Evolutionary conservation across 352 stramenopile species (phyloP), one percentile per base, ranked within the genome.

Genomic region (Phytophthora tentaculata): DNA sequence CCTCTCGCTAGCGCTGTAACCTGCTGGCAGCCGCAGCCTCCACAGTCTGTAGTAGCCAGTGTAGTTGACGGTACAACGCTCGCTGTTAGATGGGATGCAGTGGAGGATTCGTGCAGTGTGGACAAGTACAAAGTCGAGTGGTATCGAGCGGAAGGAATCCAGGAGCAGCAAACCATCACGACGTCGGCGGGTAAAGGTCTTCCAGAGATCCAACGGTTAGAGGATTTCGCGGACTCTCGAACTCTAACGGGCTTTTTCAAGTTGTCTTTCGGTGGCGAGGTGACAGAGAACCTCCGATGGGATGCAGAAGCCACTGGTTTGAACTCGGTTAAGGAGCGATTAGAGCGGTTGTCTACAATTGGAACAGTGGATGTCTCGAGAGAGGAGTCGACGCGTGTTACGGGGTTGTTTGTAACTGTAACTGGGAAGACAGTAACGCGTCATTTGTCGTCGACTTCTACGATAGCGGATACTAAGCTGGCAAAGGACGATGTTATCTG

Each of bases 111-210:
- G 1, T 92, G 84, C 32, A 61, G 71, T 19, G 70, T 92, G 2
- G 82, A 90, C 67, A 80, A 81, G 32, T 92, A 95, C 71, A 86
- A 81, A 29, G 57, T 94, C 16, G 87, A 95, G 57, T 94, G 87
- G 85, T 95, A 87, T 70, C 85, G 81, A 5, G 61, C 67, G 0
- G 76, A 88, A 64, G 85, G 84, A 19, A 67, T 53, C 0, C 72
- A 65, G 22, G 84, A 92, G 56, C 70, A 91, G 35, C 87, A 95
- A 60, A 92, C 81, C 0, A 88, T 95, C 28, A 95, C 87, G 12
- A 93, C 84, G 0, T 94, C 87, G 0, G 85, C 85, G 9, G 73
- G 67, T 17, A 87, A 86, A 57, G 85, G 87, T 1, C 56, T 95
- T 0, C 81, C 78, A 0, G 87, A 95, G 26, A 80, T 94, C n/a